Conservation (phyloP, 1,284 basidiomycete species). For the Cerioporus squamosus region DNA sequence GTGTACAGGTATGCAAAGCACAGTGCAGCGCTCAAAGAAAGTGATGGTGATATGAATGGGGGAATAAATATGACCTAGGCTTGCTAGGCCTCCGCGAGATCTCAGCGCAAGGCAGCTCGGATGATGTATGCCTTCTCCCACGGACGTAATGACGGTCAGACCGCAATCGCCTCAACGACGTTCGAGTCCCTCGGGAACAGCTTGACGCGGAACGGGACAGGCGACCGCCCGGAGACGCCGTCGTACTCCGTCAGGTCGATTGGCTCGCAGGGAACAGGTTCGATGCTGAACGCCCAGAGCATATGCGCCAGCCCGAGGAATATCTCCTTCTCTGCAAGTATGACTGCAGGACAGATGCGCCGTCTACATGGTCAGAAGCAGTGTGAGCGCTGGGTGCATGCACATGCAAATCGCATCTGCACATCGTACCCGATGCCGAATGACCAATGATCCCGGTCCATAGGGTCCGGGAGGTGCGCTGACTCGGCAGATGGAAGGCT, state of each 20-base stretch:
- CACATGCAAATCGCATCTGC: background rate
- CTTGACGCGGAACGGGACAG: slow-evolving; percentile 10
- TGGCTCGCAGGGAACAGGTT: slow-evolving; percentile 6
- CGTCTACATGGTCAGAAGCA: slow-evolving; percentile 29
- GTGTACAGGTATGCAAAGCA: too few relatives aligned
- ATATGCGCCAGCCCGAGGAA: slow-evolving; percentile 39
- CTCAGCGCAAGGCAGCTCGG: too few relatives aligned
- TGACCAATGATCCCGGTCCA: slow-evolving; percentile 27
- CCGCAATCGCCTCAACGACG: background rate
- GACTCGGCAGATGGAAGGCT: slow-evolving; percentile 19
- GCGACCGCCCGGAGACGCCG: slow-evolving; percentile 16
- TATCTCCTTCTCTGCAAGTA: slow-evolving; percentile 44
- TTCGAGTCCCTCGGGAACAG: slow-evolving; percentile 6
- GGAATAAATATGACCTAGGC: too few relatives aligned
- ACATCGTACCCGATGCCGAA: slow-evolving; percentile 24
- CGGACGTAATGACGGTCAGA: too few relatives aligned
- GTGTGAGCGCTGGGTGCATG: too few relatives aligned
- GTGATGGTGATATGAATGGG: too few relatives aligned
- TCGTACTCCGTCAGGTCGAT: slow-evolving; percentile 20
- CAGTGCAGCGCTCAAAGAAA: too few relatives aligned
- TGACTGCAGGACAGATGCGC: slow-evolving; percentile 20
- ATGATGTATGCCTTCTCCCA: too few relatives aligned
- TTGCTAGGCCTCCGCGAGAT: too few relatives aligned
- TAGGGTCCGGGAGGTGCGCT: slow-evolving; percentile 22
- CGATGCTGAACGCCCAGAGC: slow-evolving; percentile 15